phyloP scores from a whole-genome alignment of 2,329 filamentous ascomycete genomes.

The Polychaeton citri region DNA sequence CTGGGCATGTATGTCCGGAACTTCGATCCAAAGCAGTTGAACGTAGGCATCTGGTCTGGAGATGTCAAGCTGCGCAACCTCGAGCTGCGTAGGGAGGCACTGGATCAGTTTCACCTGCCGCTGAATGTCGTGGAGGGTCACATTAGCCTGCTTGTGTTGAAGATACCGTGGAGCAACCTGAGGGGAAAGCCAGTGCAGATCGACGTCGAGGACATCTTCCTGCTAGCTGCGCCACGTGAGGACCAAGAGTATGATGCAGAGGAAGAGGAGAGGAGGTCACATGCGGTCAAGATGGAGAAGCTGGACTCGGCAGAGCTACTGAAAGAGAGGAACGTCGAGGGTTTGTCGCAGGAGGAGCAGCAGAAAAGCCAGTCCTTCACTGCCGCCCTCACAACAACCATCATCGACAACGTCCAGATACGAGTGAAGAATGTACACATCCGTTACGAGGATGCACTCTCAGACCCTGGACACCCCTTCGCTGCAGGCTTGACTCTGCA shows the following conservation, averaged over 20 bases:
- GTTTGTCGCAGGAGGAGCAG: conserved; percentile 87
- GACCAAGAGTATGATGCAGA: conserved; percentile 87
- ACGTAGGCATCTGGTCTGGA: conserved; percentile 97
- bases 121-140: conserved; percentile 96
- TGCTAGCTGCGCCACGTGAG: conserved; percentile 89
- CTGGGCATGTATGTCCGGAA: conserved; percentile 99
- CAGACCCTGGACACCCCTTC: conserved; percentile 87
- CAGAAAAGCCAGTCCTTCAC: conserved; percentile 98
- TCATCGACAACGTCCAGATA: conserved; percentile 96
- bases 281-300: conserved; percentile 97
- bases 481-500: conserved; percentile 83
- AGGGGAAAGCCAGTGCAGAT: conserved; percentile 88
- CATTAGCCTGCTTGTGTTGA: conserved; percentile 77
- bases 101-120: conserved; percentile 91
- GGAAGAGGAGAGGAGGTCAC: conserved; percentile 74
- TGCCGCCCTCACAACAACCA: conserved; percentile 84
- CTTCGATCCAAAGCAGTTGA: conserved; percentile 94
- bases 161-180: conserved; percentile 95
- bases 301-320: conserved; percentile 90
- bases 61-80: conserved; percentile 92
- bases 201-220: conserved; percentile 90
- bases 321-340: conserved; percentile 83
- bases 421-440: conserved; percentile 97
- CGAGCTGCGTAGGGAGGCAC: conserved; percentile 81
- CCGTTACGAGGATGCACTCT: conserved; percentile 94